Evolutionary conservation across 768 basidiomycete species (phyloP).

Genomic region (Mycena epipterygia): DNA sequence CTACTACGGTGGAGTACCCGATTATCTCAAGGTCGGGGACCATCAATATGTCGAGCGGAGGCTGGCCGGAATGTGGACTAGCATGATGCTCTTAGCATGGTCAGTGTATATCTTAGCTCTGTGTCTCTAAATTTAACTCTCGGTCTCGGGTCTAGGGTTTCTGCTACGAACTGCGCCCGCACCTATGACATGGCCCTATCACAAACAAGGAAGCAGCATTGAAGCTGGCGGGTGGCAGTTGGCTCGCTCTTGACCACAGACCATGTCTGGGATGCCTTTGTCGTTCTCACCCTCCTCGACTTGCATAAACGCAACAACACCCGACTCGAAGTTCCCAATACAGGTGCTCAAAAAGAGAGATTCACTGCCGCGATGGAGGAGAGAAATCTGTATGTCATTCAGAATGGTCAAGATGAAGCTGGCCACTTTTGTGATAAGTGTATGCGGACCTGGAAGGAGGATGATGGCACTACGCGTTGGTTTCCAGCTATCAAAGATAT

Average conservation of each 20-base stretch:
- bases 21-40: conserved; percentile 41
- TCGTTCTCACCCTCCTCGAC: conserved; percentile 47
- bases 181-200: conserved; percentile 34
- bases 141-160: conserved; percentile 12
- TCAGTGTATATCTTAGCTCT: not conserved
- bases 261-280: too few species aligned
- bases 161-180: conserved; percentile 36
- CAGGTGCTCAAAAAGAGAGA: not conserved
- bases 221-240: conserved; percentile 38
- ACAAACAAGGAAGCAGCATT: conserved; percentile 15
- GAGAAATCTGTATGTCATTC: not conserved
- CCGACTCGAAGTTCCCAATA: conserved; percentile 28
- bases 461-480: not conserved
- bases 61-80: conserved; percentile 34
- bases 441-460: not conserved
- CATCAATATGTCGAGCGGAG: conserved; percentile 43
- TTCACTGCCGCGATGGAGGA: conserved; percentile 10
- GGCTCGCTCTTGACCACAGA: conserved; percentile 26
- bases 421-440: conserved; percentile 15
- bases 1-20: conserved; percentile 38
- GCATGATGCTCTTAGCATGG: conserved; percentile 40
- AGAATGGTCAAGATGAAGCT: not conserved
- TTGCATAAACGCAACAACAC: conserved; percentile 24
- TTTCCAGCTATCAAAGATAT: not conserved
- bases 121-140: not conserved